Percentiles rank a stretch among this genome's conserved stretches.
phyloP scores from a whole-genome alignment of 768 basidiomycete species.

The Sistotremastrum suecicum region DNA sequence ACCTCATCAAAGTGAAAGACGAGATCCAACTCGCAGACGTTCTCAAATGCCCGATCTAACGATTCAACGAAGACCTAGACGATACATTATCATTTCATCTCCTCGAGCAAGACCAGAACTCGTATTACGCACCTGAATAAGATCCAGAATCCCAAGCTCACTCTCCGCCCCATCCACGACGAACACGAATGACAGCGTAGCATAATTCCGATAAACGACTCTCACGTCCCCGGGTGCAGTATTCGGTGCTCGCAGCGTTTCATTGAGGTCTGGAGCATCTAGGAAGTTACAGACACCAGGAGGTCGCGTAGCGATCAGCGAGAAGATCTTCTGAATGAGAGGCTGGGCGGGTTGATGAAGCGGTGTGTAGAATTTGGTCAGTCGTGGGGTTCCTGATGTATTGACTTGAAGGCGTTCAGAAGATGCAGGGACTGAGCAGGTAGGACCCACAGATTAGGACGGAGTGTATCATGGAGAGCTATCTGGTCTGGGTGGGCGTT shows the following conservation, averaged over 20 bases:
- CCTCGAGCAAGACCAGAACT: not conserved
- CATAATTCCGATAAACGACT: constrained; percentile 91
- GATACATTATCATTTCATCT: not conserved
- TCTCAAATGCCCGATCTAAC: constrained; percentile 90
- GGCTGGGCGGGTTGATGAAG: constrained; percentile 48
- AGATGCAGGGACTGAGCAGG: too few species aligned
- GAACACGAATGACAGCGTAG: constrained; percentile 93
- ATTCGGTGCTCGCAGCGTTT: constrained; percentile 27
- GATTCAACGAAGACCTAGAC: constrained; percentile 91
- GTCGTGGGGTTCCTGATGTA: constrained; percentile 73
- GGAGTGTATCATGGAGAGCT: too few species aligned
- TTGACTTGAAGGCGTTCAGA: constrained; percentile 44
- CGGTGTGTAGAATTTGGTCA: constrained; percentile 84
- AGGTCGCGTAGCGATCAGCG: constrained; percentile 71
- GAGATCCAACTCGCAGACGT: constrained; percentile 95
- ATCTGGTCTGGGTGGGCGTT: too few species aligned
- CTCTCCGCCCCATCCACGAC: constrained; percentile 95
- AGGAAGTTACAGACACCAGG: constrained; percentile 88
- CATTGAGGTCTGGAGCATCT: constrained; percentile 79
- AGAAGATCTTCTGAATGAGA: constrained; percentile 81
- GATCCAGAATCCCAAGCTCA: constrained; percentile 87
- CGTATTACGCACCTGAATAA: constrained; percentile 67
- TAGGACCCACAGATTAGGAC: too few species aligned
- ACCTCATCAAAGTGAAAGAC: constrained; percentile 99
- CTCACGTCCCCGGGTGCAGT: constrained; percentile 41